A percentile compares a stretch with the other conserved stretches of the same genome.
These are phyloP conservation scores for Agroathelia rolfsii DNA, from an alignment of 1,284 basidiomycete genomes.

Conservation along the genomic window DNA sequence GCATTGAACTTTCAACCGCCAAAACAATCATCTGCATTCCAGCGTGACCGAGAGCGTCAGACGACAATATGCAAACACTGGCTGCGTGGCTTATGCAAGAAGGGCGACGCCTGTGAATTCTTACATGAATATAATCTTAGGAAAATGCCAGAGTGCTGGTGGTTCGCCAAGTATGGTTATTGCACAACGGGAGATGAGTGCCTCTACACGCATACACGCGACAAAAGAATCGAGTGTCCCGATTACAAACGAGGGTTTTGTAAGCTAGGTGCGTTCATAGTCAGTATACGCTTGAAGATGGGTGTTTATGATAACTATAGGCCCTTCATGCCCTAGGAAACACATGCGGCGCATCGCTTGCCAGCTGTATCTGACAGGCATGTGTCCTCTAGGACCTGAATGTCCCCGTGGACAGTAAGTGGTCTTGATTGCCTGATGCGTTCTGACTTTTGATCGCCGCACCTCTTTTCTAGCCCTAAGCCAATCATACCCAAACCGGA, in stretches of 20 bases:
- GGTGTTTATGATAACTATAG: slow-evolving; percentile 28
- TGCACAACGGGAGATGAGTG: slow-evolving; percentile 98
- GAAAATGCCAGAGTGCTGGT: slow-evolving; percentile 99
- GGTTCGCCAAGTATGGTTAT: slow-evolving; percentile 97
- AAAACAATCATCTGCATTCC: slow-evolving; percentile 71
- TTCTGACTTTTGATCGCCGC: too few species aligned
- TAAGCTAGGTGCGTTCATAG: slow-evolving; percentile 56
- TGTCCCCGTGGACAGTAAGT: slow-evolving; percentile 90
- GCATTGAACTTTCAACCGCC: slow-evolving; percentile 81
- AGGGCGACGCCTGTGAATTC: slow-evolving; percentile 97
- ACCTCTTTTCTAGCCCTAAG: slow-evolving; percentile 58
- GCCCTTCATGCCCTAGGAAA: slow-evolving; percentile 84
- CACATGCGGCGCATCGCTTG: slow-evolving; percentile 90
- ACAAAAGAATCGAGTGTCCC: slow-evolving; percentile 87
- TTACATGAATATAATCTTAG: slow-evolving; percentile 97
- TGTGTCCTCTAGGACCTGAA: slow-evolving; percentile 90
- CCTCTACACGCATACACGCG: slow-evolving; percentile 95
- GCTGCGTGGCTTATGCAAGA: slow-evolving; percentile 97
- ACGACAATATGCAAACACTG: slow-evolving; percentile 99
- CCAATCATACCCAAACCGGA: slow-evolving; percentile 60
- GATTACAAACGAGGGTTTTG: slow-evolving; percentile 97
- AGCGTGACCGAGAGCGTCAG: slow-evolving; percentile 76
- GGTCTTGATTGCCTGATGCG: slow-evolving; percentile 8
- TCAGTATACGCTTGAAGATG: slow-evolving; percentile 6
- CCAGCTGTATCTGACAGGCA: slow-evolving; percentile 86